Base-by-base conservation (phyloP, 1,284 basidiomycete genomes). In the Papiliotrema nemorosa region DNA sequence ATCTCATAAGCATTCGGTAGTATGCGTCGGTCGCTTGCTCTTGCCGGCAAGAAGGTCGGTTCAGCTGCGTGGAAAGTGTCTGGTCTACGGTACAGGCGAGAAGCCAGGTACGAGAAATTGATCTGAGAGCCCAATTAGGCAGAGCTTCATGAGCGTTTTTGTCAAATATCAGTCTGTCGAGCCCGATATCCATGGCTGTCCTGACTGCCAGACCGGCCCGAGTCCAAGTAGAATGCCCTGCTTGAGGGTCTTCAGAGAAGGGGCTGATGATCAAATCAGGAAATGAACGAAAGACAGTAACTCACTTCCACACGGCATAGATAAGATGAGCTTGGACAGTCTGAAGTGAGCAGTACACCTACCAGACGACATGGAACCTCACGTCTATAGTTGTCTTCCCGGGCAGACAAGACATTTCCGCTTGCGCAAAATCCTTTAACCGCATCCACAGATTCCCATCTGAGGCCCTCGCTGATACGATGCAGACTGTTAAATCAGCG, bases 311-410 rank as follows among this genome's bases (percentile, higher is more conserved):
- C 14, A 49, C 52, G 13, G 59, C 36, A 46, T 68, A 66, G 3
- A 68, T 51, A 4, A 66, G 52, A 43, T 66, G 66, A 2, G 55
- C 66, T 53, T 68, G 59, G 3, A 64, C 52, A 14, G 55, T 49
- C 42, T 35, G 14, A n/a, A n/a, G n/a, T n/a, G n/a, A n/a, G n/a
- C n/a, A n/a, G n/a, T n/a, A n/a, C n/a, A n/a, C n/a, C n/a, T n/a
- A n/a, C n/a, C n/a, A n/a, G n/a, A n/a, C n/a, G n/a, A n/a, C n/a
- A n/a, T n/a, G n/a, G n/a, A n/a, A n/a, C n/a, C n/a, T n/a, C n/a
- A n/a, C 64, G 39, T 68, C 66, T 13, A 68, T 57, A 31, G 58
- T 64, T 52, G 64, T 66, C 49, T 64, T 62, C 48, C 57, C 57
- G 3, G 65, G 65, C 9, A 67, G 24, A 10, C 65, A 53, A 29